A percentile compares a stretch with the other conserved stretches of the same genome.
Conservation (phyloP, 202 grass and related monocot genomes). For the Alloteropsis angusta region DNA sequence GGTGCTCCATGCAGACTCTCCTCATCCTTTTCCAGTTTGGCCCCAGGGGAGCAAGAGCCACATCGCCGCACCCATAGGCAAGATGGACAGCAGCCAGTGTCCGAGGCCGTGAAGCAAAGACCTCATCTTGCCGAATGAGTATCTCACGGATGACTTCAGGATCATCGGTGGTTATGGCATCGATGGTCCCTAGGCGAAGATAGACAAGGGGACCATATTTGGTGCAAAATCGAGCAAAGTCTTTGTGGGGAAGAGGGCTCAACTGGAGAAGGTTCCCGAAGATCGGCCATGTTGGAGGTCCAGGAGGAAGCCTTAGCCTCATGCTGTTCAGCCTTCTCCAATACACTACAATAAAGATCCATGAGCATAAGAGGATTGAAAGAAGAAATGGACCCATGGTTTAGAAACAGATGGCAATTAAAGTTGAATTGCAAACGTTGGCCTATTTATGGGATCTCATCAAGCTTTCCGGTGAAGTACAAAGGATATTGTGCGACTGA, state of each 20-base stretch:
- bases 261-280: conserved; percentile 77
- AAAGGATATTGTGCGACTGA: conserved; percentile 25
- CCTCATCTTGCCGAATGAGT: conserved; percentile 73
- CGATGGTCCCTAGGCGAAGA: conserved; percentile 67
- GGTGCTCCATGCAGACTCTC: conserved; percentile 84
- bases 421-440: conserved; percentile 23
- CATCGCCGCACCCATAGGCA: conserved; percentile 68
- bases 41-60: conserved; percentile 76
- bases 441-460: conserved; percentile 34
- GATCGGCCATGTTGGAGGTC: conserved; percentile 66
- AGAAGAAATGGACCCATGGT: conserved; percentile 39
- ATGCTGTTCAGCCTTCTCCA: conserved; percentile 27
- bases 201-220: conserved; percentile 77
- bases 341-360: conserved; percentile 43
- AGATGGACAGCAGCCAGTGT: conserved; percentile 77
- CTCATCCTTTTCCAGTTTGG: conserved; percentile 85
- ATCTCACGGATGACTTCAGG: conserved; percentile 90
- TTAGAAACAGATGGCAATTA: conserved; percentile 18
- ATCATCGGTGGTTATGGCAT: conserved; percentile 86
- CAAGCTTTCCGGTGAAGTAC: conserved; percentile 18
- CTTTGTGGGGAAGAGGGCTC: conserved; percentile 74
- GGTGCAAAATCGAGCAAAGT: conserved; percentile 65
- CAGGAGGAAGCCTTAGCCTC: conserved; percentile 63
- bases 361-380: conserved; percentile 42
- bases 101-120: conserved; percentile 81